Percentiles rank a stretch among this genome's conserved stretches.
Evolutionary conservation across 2,329 filamentous ascomycete species (phyloP).

Genomic region (Graphilbum ipis-grandicollis): DNA sequence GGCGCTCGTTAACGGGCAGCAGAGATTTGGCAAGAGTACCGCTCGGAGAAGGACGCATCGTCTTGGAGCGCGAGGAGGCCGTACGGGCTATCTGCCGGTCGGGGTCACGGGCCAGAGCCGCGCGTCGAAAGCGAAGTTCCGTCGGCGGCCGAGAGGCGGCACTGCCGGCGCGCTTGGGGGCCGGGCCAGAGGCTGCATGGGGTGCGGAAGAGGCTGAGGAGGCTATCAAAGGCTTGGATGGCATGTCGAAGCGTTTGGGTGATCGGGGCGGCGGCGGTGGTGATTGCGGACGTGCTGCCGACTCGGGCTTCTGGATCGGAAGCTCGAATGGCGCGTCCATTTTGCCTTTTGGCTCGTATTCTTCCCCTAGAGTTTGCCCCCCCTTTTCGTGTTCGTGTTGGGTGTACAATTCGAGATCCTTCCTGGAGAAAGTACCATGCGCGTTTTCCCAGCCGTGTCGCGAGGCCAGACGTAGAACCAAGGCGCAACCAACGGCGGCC

Average conservation of each 20-base stretch:
- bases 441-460: no score
- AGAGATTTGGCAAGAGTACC: constrained; percentile 20
- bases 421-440: no score
- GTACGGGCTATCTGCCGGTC: constrained; percentile 7
- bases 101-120: not conserved
- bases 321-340: constrained; percentile 12
- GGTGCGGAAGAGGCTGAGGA: no score
- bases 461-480: no score
- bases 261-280: constrained; percentile 3
- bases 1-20: constrained; percentile 28
- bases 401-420: no score
- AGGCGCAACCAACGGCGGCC: no score
- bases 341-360: no score
- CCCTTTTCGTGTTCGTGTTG: no score
- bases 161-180: not conserved
- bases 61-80: constrained; percentile 12
- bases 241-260: not conserved
- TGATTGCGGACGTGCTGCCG: not conserved
- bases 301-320: constrained; percentile 7
- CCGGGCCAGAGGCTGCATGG: no score
- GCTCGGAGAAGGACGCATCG: constrained; percentile 11
- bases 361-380: no score
- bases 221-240: no score
- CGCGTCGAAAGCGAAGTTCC: constrained; percentile 6
- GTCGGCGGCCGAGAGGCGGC: constrained; percentile 3